Conservation (phyloP, 352 stramenopile species). For the Pythium volutum region DNA sequence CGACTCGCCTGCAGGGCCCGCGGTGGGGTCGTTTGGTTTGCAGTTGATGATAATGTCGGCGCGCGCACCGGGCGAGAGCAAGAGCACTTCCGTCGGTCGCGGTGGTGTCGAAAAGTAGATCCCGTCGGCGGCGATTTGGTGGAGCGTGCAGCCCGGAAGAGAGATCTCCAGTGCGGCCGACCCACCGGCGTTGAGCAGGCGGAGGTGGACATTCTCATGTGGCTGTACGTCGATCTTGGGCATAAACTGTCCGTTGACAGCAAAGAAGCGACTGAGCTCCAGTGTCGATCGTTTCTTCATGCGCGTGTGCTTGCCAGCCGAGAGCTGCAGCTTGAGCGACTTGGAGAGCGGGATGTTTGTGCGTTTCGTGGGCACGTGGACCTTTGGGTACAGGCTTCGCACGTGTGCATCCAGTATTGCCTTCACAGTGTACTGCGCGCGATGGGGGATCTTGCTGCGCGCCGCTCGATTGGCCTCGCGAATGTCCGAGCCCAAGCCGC, state of each 20-base stretch:
- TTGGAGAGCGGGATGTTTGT: slow-evolving; percentile 26
- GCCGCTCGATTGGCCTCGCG: slow-evolving; percentile 45
- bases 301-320: slow-evolving; percentile 17
- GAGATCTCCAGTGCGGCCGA: slow-evolving; percentile 52
- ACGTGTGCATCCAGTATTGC: slow-evolving; percentile 34
- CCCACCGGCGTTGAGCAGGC: slow-evolving; percentile 58
- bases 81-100: slow-evolving; percentile 34
- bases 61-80: slow-evolving; percentile 57
- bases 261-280: slow-evolving; percentile 53
- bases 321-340: slow-evolving; percentile 23
- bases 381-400: slow-evolving; percentile 38
- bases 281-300: slow-evolving; percentile 12
- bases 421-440: slow-evolving; percentile 47
- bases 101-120: slow-evolving; percentile 43
- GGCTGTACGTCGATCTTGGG: slow-evolving; percentile 54
- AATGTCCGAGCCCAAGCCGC: too few species aligned
- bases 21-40: slow-evolving; percentile 27
- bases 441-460: slow-evolving; percentile 46
- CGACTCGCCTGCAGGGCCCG: slow-evolving; percentile 20
- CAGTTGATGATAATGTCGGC: slow-evolving; percentile 65
- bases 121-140: slow-evolving; percentile 51
- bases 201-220: slow-evolving; percentile 52
- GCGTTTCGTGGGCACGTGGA: slow-evolving; percentile 35
- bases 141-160: slow-evolving; percentile 59
- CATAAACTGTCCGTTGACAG: slow-evolving; percentile 69